These are phyloP conservation scores for Penicillium herquei DNA, from an alignment of 495 filamentous ascomycete species.

Conservation along the genomic window DNA sequence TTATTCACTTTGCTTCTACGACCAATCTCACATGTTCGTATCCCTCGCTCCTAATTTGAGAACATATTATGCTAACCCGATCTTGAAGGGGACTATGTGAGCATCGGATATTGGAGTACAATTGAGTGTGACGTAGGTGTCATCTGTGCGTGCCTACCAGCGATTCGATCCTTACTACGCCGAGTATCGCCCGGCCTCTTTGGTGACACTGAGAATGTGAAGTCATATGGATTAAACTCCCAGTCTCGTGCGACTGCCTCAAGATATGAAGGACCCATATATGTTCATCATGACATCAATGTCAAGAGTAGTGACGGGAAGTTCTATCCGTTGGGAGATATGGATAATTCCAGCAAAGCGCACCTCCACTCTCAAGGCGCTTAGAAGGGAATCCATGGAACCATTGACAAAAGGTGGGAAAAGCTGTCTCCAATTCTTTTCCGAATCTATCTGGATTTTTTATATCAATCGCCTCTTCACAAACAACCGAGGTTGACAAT, in stretches of 20 bases:
- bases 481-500: too few relatives aligned
- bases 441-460: too few relatives aligned
- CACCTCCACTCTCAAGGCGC: conserved; percentile 5
- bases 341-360: conserved; percentile 26
- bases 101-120: conserved; percentile 33
- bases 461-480: too few relatives aligned
- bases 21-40: conserved; percentile 33
- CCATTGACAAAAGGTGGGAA: not conserved
- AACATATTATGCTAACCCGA: not conserved
- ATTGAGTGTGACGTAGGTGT: conserved; percentile 34
- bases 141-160: conserved; percentile 35
- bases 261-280: conserved; percentile 13
- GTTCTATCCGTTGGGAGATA: conserved; percentile 26
- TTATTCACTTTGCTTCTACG: conserved; percentile 32
- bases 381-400: not conserved
- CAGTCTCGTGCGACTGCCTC: conserved; percentile 20
- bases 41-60: not conserved
- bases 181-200: conserved; percentile 25
- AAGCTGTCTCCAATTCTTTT: too few relatives aligned
- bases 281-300: conserved; percentile 10
- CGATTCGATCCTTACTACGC: conserved; percentile 29
- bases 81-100: conserved; percentile 34
- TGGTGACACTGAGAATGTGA: conserved; percentile 21
- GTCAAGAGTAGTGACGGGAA: conserved; percentile 17
- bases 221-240: conserved; percentile 21